Evolutionary conservation across 176 grass and related monocot species (phyloP), one percentile per base, ranked within the genome.

Genomic region (Melocanna baccifera): DNA sequence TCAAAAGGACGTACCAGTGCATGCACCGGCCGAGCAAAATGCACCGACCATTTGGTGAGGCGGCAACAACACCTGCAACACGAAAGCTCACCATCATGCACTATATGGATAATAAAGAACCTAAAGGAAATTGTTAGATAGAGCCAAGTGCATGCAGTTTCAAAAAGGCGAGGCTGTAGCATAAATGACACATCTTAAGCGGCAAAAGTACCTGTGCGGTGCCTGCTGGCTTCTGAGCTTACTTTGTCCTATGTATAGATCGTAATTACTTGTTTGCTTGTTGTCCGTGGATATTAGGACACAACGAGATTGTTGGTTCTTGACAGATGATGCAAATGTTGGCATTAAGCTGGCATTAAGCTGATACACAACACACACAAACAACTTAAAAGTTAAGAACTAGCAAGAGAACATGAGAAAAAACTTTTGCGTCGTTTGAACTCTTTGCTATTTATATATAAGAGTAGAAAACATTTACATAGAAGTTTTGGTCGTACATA

Each of bases 1-100:
- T 55, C 42, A 13, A 28, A 41, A n/a, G 32, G n/a, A 8, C 52
- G 65, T 65, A 78, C 64, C 32, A 36, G 22, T 82, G 85, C 78
- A 42, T 56, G 73, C 66, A 88, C 64, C 64, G 65, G 71, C n/a
- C 42, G 3, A 32, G 20, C 73, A 45, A 78, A 42, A 47, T 52
- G 64, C 86, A 52, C 65, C 86, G 80, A 63, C 80, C 86, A 88
- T 64, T 65, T 5, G 66, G 65, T 20, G 23, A 77, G 45, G 58
- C 58, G 43, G 48, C 34, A 18, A 7, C 19, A 5, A 23, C 32
- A 15, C 32, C 66, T 16, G 28, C 28, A 67, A 28, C 48, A 61
- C 9, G 29, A 76, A 52, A 51, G 30, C 34, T 40, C 67, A 65
- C 56, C 32, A 10, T 63, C 4, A 0, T 6, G 18, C 72, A n/a